Base-by-base conservation (phyloP, 148 eudicot species). In the Chenopodium album region DNA sequence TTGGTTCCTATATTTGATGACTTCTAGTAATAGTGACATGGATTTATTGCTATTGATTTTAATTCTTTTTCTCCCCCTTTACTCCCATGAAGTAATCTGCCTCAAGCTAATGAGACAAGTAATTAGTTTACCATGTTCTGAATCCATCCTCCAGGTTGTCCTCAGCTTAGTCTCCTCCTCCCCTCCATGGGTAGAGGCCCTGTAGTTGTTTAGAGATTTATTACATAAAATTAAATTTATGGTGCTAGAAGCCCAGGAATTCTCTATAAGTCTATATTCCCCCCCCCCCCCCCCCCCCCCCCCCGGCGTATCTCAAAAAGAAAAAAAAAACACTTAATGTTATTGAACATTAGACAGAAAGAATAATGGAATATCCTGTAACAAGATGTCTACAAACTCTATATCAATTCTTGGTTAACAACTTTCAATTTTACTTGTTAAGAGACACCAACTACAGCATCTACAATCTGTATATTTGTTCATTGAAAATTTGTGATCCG, bases 1-100 rank as follows among this genome's bases (percentile, higher is more conserved):
- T 52, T 32, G 72, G 71, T n/a, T 52, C 71, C 78, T 47, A 34
- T 26, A 47, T 48, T 76, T 76, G 64, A 50, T 59, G 34, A 46
- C 44, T 60, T 20, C 72, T 19, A 60, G 9, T 46, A 41, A 22
- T 76, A 70, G 29, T 62, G 46, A 41, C 8, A n/a, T 4, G 13
- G 10, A 14, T 60, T 31, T 60, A 60, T 60, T 54, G 60, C 60
- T 8, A 19, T 4, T 60, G 65, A 60, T 60, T 56, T 34, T 34
- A 31, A 20, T 60, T 48, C 44, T 74, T 20, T 31, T 16, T 26
- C 60, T 54, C 60, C 60, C 14, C 17, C 37, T 47, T 67, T 60
- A 6, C 65, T 9, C 2, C 26, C 4, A 4, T 5, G 26, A 9
- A 5, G 9, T 60, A 60, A 60, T 60, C 23, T 60, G 26, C 65